These are phyloP conservation scores for Mycena kentingensis DNA, from an alignment of 768 basidiomycete species.

Conservation along the genomic window DNA sequence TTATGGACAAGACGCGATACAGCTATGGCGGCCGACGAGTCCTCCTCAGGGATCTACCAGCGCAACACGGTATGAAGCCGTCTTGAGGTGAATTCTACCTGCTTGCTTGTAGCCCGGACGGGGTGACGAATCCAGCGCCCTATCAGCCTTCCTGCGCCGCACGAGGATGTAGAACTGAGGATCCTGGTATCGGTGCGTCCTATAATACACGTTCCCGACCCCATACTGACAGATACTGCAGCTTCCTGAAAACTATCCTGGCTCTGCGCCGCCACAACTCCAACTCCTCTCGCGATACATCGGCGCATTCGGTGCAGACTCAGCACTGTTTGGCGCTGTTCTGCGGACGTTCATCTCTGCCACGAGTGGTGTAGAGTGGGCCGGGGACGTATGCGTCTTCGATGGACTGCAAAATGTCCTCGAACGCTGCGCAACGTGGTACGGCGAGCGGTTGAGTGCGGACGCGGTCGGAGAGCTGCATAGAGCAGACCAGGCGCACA, in stretches of 20 bases:
- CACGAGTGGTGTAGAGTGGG: constrained; percentile 72
- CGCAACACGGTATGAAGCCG: constrained; percentile 63
- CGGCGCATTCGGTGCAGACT: constrained; percentile 75
- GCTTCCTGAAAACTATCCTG: constrained; percentile 57
- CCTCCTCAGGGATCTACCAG: constrained; percentile 30
- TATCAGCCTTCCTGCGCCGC: constrained; percentile 57
- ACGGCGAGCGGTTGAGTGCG: constrained; percentile 60
- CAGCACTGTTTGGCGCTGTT: constrained; percentile 72
- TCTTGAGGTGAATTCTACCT: constrained; percentile 54
- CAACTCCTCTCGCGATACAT: constrained; percentile 86
- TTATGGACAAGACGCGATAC: constrained; percentile 69
- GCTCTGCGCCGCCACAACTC: constrained; percentile 70
- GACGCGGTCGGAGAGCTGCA: constrained; percentile 57
- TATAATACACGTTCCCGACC: constrained; percentile 12
- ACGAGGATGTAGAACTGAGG: constrained; percentile 53
- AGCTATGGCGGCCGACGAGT: constrained; percentile 52
- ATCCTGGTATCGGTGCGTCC: constrained; percentile 60
- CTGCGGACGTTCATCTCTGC: constrained; percentile 80
- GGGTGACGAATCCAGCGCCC: constrained; percentile 29
- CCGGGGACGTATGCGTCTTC: constrained; percentile 78
- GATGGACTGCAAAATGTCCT: constrained; percentile 80
- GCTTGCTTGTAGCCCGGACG: constrained; percentile 9
- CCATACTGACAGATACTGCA: constrained; percentile 30
- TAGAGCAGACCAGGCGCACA: constrained; percentile 48
- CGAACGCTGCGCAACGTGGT: constrained; percentile 70